These are phyloP conservation scores for Pseudevernia furfuracea DNA, from an alignment of 495 filamentous ascomycete genomes.

Conservation along the genomic window DNA sequence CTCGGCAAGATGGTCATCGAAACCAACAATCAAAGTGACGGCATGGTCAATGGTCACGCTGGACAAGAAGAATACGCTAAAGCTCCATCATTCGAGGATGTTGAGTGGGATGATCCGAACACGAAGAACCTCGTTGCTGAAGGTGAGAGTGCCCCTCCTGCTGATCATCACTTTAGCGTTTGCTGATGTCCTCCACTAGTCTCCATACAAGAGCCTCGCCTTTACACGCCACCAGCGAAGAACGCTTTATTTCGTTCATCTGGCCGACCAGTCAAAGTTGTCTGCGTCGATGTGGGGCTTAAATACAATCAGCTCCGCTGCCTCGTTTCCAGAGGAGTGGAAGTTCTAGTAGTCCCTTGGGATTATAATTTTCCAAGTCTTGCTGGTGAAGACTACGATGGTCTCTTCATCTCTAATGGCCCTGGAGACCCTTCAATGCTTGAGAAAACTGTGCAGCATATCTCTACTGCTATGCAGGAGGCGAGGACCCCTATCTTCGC, in stretches of 20 bases:
- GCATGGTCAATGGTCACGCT: constrained; percentile 33
- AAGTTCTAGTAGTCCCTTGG: constrained; percentile 92
- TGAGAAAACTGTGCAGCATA: constrained; percentile 64
- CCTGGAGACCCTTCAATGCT: constrained; percentile 90
- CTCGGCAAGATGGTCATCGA: constrained; percentile 79
- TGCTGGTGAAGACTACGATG: constrained; percentile 77
- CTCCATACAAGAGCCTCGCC: constrained; percentile 71
- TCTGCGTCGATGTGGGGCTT: constrained; percentile 92
- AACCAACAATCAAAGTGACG: constrained; percentile 45
- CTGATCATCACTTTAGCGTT: constrained; percentile 14
- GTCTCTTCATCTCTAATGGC: constrained; percentile 94
- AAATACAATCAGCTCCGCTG: constrained; percentile 97
- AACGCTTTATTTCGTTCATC: constrained; percentile 73
- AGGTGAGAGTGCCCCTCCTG: constrained; percentile 53
- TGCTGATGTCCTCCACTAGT: constrained; percentile 48
- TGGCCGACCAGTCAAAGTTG: constrained; percentile 72
- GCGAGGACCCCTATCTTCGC: constrained; percentile 84
- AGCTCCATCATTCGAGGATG: constrained; percentile 52
- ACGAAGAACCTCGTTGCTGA: constrained; percentile 83
- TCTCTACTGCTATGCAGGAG: constrained; percentile 61
- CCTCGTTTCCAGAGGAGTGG: constrained; percentile 81
- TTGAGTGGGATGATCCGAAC: constrained; percentile 89
- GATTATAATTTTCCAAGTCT: constrained; percentile 78
- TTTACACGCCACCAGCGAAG: constrained; percentile 64
- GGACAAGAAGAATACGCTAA: constrained; percentile 19